phyloP scores from a whole-genome alignment of 1,139 yeast species.

The Debaryomycetaceae sp. region DNA sequence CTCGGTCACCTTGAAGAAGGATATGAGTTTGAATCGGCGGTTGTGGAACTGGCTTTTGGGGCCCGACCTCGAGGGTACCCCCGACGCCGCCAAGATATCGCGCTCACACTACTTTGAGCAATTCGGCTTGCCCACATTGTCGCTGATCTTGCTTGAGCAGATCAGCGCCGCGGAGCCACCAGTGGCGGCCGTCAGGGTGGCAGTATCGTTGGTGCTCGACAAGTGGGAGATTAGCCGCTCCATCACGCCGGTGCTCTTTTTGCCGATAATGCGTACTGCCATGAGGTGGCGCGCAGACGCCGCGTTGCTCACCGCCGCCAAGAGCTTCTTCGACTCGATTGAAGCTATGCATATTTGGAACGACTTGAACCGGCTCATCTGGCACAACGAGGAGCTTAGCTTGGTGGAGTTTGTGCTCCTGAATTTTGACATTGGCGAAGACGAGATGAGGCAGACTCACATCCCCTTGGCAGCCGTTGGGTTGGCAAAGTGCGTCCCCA shows the following conservation, averaged over 20 bases:
- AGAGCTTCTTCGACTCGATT: constrained; percentile 75
- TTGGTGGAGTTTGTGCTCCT: constrained; percentile 56
- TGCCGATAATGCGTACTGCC: constrained; percentile 52
- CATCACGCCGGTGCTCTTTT: constrained; percentile 64
- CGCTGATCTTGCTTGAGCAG: constrained; percentile 48
- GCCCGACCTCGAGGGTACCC: constrained; percentile 41
- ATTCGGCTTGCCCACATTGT: constrained; percentile 50
- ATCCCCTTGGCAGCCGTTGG: constrained; percentile 57
- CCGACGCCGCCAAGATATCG: constrained; percentile 11
- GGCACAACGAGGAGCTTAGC: constrained; percentile 23
- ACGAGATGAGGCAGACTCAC: constrained; percentile 76
- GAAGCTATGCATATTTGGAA: constrained; percentile 80
- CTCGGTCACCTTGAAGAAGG: constrained; percentile 67
- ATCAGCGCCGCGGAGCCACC: constrained; percentile 29
- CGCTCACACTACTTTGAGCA: constrained; percentile 54
- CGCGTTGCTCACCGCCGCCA: constrained; percentile 50
- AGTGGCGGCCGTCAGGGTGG: constrained; percentile 55
- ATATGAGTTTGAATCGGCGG: constrained; percentile 90
- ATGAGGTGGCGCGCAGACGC: constrained; percentile 7
- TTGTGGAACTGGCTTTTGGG: constrained; percentile 92
- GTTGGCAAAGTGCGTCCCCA: not conserved
- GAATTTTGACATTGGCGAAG: constrained; percentile 74
- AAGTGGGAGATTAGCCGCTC: constrained; percentile 88
- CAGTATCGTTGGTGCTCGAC: constrained; percentile 70
- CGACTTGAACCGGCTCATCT: constrained; percentile 38